phyloP scores from a whole-genome alignment of 495 filamentous ascomycete genomes.

The Pyrenopolyporus hunteri region DNA sequence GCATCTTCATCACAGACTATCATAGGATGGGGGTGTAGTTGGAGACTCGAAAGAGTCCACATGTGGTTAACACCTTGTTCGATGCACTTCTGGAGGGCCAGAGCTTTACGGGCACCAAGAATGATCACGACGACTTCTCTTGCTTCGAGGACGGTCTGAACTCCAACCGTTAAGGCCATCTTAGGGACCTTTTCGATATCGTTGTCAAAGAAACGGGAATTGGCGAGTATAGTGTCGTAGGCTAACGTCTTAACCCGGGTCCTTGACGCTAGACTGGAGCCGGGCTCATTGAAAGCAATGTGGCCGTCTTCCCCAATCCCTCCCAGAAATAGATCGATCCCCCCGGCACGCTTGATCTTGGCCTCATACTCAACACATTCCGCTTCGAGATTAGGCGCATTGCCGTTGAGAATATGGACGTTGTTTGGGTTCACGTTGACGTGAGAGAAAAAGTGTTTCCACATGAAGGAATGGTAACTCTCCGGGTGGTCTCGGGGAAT shows the following conservation, averaged over 20 bases:
- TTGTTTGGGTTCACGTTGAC: slow-evolving; percentile 80
- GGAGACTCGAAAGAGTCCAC: slow-evolving; percentile 84
- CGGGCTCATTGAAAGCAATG: slow-evolving; percentile 90
- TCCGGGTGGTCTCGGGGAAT: slow-evolving; percentile 81
- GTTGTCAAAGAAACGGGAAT: slow-evolving; percentile 81
- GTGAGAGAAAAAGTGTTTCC: slow-evolving; percentile 87
- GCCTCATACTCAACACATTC: slow-evolving; percentile 82
- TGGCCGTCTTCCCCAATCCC: slow-evolving; percentile 87
- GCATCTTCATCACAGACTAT: slow-evolving; percentile 87
- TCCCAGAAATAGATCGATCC: slow-evolving; percentile 85
- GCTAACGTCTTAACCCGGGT: slow-evolving; percentile 87
- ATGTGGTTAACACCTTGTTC: slow-evolving; percentile 86
- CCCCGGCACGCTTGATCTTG: slow-evolving; percentile 74
- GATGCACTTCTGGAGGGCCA: slow-evolving; percentile 80
- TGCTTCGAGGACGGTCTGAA: slow-evolving; percentile 84
- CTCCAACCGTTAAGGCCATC: slow-evolving; percentile 85
- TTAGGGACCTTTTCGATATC: slow-evolving; percentile 75
- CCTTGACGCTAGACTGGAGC: slow-evolving; percentile 76
- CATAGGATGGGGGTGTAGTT: slow-evolving; percentile 79
- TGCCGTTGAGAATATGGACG: slow-evolving; percentile 86
- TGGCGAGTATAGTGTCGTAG: slow-evolving; percentile 85
- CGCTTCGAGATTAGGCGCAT: slow-evolving; percentile 73
- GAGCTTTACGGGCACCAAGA: slow-evolving; percentile 78
- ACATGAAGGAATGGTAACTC: slow-evolving; percentile 91
- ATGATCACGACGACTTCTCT: slow-evolving; percentile 84